A percentile compares a stretch with the other conserved stretches of the same genome.
phyloP scores from a whole-genome alignment of 306 rosid genomes.

The Trifolium subterraneum region DNA sequence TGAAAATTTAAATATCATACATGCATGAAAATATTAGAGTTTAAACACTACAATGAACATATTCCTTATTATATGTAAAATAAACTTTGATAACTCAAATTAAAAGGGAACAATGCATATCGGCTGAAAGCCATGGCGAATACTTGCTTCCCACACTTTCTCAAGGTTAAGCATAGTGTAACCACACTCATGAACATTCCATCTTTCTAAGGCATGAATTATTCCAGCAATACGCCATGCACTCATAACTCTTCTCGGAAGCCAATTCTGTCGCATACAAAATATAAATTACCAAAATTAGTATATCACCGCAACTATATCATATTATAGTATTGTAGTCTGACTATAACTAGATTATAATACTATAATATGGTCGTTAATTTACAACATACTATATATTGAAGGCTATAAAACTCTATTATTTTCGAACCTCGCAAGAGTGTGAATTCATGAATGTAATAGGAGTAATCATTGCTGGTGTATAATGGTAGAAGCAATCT shows the following conservation, averaged over 20 bases:
- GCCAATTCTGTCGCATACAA: slow-evolving; percentile 48
- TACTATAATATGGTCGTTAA: too few species aligned
- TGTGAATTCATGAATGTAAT: slow-evolving; percentile 50
- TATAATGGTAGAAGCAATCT: slow-evolving; percentile 63
- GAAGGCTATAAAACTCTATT: too few species aligned
- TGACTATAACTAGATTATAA: too few species aligned
- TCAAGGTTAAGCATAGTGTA: slow-evolving; percentile 28
- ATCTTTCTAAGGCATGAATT: slow-evolving; percentile 62
- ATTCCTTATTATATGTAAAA: neutral
- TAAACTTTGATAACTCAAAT: neutral
- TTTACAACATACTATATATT: too few species aligned
- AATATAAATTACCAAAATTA: too few species aligned
- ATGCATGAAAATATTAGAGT: neutral
- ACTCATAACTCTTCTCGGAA: slow-evolving; percentile 70
- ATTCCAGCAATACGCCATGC: slow-evolving; percentile 69
- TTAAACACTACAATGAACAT: neutral
- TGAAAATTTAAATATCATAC: neutral
- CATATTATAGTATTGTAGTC: too few species aligned
- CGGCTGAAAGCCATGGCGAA: slow-evolving; percentile 9
- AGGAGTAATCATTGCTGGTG: slow-evolving; percentile 70
- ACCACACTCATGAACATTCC: slow-evolving; percentile 65
- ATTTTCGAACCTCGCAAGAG: slow-evolving; percentile 69
- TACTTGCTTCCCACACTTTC: slow-evolving; percentile 59
- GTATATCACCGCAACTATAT: too few species aligned
- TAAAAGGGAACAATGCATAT: neutral